Evolutionary conservation across 2,329 filamentous ascomycete genomes (phyloP), one percentile per base, ranked within the genome.

Genomic region (Cordyceps cicadae): DNA sequence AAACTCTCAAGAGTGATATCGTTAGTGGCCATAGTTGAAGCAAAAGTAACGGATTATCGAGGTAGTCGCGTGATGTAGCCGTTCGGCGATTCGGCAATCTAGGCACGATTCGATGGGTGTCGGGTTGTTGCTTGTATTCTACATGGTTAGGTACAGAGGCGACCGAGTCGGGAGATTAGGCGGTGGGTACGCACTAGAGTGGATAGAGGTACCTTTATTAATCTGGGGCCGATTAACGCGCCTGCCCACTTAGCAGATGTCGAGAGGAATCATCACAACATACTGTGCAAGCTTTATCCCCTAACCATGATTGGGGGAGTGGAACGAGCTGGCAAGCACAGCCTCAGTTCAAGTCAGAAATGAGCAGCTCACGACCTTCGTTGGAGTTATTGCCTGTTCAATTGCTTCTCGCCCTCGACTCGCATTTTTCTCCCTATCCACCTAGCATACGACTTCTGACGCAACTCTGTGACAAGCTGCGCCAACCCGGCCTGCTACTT

Each of bases 1-100:
- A 74, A 81, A 45, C 72, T 71, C 61, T 73, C 70, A 45, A 59
- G 62, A 11, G 70, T 63, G 19, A 72, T 70, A 12, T 55, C 43
- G 17, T 24, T 58, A n/a, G 14, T 19, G 3, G 54, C 6, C 58
- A 60, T 60, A 3, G 15, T 41, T 5, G 19, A 2, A 0, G 50
- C n/a, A 6, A 5, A 41, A 5, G 39, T 41, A 29, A 12, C 43
- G 15, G 21, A n/a, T 1, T 50, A 11, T 29, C 15, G 14, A 29
- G 26, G 32, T 32, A n/a, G 9, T 26, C 29, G 41, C 17, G 24
- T 4, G 24, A 24, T 24, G 4, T 24, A 24, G 24, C 24, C 3
- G 24, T 24, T 24, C 24, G 24, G 24, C 24, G 24, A 4, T 24
- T 24, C 24, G 24, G 24, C 24, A 24, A 4, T 24, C 4, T 2